These are phyloP conservation scores for Metschnikowia cerradonensis DNA, from an alignment of 805 yeast species.

Conservation along the genomic window DNA sequence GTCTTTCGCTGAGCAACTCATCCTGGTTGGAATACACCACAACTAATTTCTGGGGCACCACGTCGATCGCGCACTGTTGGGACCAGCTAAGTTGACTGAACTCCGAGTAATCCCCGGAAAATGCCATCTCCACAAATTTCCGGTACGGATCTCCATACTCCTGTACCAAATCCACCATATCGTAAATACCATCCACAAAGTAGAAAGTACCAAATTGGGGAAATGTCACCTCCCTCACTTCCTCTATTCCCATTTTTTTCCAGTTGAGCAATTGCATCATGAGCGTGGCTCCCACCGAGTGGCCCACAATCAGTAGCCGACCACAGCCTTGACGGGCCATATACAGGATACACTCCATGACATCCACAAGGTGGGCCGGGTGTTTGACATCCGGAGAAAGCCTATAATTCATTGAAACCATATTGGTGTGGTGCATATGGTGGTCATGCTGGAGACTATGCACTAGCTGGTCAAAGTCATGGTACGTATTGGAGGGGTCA, in stretches of 20 bases:
- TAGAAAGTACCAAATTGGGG: slow-evolving; percentile 15
- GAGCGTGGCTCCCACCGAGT: slow-evolving; percentile 77
- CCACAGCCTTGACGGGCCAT: slow-evolving; percentile 22
- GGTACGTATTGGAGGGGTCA: slow-evolving; percentile 57
- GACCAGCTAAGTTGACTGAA: slow-evolving; percentile 27
- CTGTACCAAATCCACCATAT: slow-evolving; percentile 43
- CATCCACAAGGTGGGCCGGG: slow-evolving; percentile 61
- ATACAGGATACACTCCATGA: slow-evolving; percentile 39
- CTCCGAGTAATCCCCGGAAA: slow-evolving; percentile 23
- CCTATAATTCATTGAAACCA: slow-evolving; percentile 53
- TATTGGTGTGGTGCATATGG: slow-evolving; percentile 9
- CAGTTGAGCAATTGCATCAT: slow-evolving; percentile 48
- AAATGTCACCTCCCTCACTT: too few species aligned
- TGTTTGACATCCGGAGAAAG: slow-evolving; percentile 59
- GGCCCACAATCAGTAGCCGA: slow-evolving; percentile 50
- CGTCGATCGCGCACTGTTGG: not conserved
- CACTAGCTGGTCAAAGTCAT: slow-evolving; percentile 46
- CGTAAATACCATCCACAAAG: slow-evolving; percentile 70
- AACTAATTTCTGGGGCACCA: slow-evolving; percentile 20
- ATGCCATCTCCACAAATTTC: slow-evolving; percentile 58
- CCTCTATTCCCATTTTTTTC: slow-evolving; percentile 11
- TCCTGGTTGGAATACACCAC: slow-evolving; percentile 63
- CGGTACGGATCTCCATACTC: slow-evolving; percentile 59
- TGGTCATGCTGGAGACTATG: slow-evolving; percentile 3
- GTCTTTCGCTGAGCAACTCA: slow-evolving; percentile 56